Base-by-base conservation (phyloP, 495 filamentous ascomycete species). In the Aspergillus hancockii region DNA sequence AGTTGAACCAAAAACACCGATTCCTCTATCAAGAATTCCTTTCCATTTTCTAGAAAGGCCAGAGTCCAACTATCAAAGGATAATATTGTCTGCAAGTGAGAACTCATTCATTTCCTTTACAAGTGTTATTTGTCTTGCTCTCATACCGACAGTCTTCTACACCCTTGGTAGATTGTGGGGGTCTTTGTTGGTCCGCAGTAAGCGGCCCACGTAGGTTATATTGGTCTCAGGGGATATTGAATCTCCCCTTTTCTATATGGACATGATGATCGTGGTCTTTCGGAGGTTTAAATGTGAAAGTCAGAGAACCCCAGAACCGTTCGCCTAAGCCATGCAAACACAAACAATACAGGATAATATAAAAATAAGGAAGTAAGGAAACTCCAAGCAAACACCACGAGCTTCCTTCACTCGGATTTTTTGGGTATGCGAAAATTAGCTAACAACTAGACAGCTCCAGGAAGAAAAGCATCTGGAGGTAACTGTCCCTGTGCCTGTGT, bases 241-340 rank as follows among this genome's bases (percentile, higher is more conserved):
- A 22, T 30, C 18, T 23, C 31, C 38, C 31, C 30, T 38, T 41
- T 43, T 68, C 61, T 67, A 58, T 57, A 65, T 59, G 58, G 65
- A 70, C 63, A 60, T 67, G 55, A 64, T 63, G 62, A 59, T 65
- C 53, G 59, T 62, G 34, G 54, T 65, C 54, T 60, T 61, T 59
- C 9, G 0, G 12, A 9, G 43, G 43, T 22, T 47, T n/a, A 47
- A 22, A 52, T 54, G 41, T 66, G 63, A 68, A 64, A 62, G 52
- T 34, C 38, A 54, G 23, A 51, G 31, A 53, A 59, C 34, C 58
- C 64, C 38, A 57, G 54, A 63, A 54, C 68, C 65, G 59, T 75
- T 76, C 73, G 73, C 75, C 75, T 41, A 65, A 75, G 68, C 71
- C 66, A 78, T 76, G 75, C 75, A 77, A 65, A 47, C 46, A 65